Evolutionary conservation across 73 alveolate species (phyloP).

Genomic region (Blepharisma japonicum): DNA sequence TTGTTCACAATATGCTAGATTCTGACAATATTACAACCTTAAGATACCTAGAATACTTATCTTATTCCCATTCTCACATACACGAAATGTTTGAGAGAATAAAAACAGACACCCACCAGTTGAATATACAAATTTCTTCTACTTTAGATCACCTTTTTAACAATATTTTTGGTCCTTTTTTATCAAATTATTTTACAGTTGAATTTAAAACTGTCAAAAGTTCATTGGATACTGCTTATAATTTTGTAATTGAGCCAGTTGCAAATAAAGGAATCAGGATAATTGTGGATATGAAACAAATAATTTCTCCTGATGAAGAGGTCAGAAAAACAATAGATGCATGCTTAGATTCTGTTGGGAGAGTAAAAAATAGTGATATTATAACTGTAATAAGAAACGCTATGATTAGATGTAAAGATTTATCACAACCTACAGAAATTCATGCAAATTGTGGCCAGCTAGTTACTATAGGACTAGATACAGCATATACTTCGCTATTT

Average conservation of each 20-base stretch:
- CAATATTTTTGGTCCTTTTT: slow-evolving; percentile 9
- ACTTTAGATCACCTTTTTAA: slow-evolving; percentile 4
- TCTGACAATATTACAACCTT: neutral
- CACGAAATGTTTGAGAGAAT: neutral
- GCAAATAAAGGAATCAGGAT: neutral
- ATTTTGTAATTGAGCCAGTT: slow-evolving; percentile 10
- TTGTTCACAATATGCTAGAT: slow-evolving; percentile 14
- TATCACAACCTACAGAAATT: neutral
- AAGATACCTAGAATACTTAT: neutral
- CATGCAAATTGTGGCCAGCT: slow-evolving; percentile 18
- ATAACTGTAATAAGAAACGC: neutral
- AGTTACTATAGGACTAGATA: slow-evolving; percentile 8
- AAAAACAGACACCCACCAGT: neutral
- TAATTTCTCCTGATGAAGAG: neutral
- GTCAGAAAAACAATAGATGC: neutral
- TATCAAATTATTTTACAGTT: slow-evolving; percentile 20
- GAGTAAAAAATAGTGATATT: neutral
- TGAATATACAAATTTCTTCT: neutral
- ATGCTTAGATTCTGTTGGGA: slow-evolving; percentile 12
- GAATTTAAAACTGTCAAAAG: slow-evolving; percentile 10
- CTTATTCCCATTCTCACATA: neutral
- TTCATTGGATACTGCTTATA: neutral
- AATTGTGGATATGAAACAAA: neutral
- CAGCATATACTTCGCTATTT: neutral
- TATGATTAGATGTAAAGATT: neutral